Percentiles rank a stretch among this genome's conserved stretches.
These are phyloP conservation scores for Jamesozyma spencerorum DNA, from an alignment of 805 yeast genomes.

Conservation along the genomic window DNA sequence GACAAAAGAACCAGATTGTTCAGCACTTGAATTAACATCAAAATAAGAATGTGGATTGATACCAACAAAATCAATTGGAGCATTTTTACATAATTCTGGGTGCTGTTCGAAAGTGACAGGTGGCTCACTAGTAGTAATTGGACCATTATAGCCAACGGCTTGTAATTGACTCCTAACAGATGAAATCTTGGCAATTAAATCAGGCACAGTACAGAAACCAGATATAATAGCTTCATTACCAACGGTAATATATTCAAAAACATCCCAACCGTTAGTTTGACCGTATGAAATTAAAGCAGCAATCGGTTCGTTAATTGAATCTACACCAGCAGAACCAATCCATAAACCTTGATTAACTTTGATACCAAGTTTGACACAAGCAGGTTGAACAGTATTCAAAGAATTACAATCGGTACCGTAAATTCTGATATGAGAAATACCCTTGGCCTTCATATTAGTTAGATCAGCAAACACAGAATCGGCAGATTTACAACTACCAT, in stretches of 20 bases:
- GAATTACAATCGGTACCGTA: conserved; percentile 85
- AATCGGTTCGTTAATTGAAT: conserved; percentile 58
- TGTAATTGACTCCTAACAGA: conserved; percentile 50
- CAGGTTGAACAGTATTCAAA: conserved; percentile 54
- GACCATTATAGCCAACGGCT: conserved; percentile 68
- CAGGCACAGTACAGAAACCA: conserved; percentile 49
- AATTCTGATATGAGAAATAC: conserved; percentile 58
- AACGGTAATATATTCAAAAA: conserved; percentile 68
- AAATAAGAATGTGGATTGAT: conserved; percentile 84
- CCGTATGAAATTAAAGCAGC: conserved; percentile 42
- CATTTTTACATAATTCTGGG: conserved; percentile 59
- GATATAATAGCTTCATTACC: conserved; percentile 82
- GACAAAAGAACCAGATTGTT: conserved; percentile 62
- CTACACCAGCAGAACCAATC: conserved; percentile 56
- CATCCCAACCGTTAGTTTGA: conserved; percentile 53
- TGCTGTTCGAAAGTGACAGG: conserved; percentile 59
- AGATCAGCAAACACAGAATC: conserved; percentile 51
- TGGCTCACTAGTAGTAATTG: conserved; percentile 80
- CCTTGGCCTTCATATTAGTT: conserved; percentile 44
- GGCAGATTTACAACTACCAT: conserved; percentile 56
- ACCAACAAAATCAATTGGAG: conserved; percentile 75
- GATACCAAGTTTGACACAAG: conserved; percentile 49
- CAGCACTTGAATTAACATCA: conserved; percentile 52
- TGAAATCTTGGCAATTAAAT: conserved; percentile 56
- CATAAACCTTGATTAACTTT: conserved; percentile 82